Base-by-base conservation (phyloP, 352 stramenopile genomes). In the Globisporangium parvum region DNA sequence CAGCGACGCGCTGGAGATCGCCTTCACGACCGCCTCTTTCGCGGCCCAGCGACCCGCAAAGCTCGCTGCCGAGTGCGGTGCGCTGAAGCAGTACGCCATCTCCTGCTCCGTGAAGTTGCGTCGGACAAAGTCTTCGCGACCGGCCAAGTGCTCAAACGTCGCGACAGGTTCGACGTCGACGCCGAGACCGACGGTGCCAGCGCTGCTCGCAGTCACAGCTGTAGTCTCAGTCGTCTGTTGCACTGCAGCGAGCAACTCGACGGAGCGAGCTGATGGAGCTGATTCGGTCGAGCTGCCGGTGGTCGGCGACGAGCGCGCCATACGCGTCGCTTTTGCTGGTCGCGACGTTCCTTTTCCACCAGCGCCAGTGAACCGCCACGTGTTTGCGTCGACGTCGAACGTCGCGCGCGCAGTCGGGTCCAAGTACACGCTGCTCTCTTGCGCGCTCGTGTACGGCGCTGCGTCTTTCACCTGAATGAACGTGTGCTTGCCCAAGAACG, bases 51-150 rank as follows among this genome's bases (percentile, higher is more conserved):
- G 85, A 51, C 82, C 87, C 0, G 87, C 87, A 57, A 96, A 95
- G 62, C 80, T 93, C 24, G 85, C 71, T 3, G 84, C 84, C 17
- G 87, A 80, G 60, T 90, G 69, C 21, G 84, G 67, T 15, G 82
- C 74, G 44, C 73, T 75, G 61, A 80, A 81, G 75, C 87, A 96
- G 67, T 95, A 95, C 46, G 72, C 74, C 65, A 85, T 87, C 69
- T 96, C 87, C 53, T 80, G 72, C 58, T 91, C 70, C 20, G 85
- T 96, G 63, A 96, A 96, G 76, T 96, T 96, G 63, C 87, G 80
- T 11, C 71, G 72, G 51, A 94, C 79, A 28, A 91, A 94, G 59
- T 90, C 81, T 51, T 92, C 75, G 18, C 85, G 86, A 23, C 69
- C 73, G 46, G 82, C 67, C 42, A 89, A 60, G 58, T 85, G 80